Conservation (phyloP, 495 filamentous ascomycete species). For the Staphylotrichum longicolle region DNA sequence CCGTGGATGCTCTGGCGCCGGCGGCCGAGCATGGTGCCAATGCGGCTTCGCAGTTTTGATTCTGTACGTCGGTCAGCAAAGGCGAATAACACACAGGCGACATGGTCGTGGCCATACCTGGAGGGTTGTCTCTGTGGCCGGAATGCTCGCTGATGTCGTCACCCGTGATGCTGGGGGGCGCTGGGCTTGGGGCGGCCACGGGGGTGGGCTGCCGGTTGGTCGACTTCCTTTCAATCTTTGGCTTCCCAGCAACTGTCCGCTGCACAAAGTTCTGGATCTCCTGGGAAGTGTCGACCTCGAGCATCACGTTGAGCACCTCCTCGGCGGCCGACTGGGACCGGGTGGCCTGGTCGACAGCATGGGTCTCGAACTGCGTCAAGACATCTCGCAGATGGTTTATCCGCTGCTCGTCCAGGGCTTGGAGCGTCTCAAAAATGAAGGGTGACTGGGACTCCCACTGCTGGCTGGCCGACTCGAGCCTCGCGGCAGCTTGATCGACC, state of each 20-base stretch:
- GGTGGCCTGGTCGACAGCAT: slow-evolving; percentile 87
- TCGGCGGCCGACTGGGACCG: slow-evolving; percentile 72
- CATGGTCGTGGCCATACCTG: slow-evolving; percentile 36
- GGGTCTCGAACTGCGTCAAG: slow-evolving; percentile 88
- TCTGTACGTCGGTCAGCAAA: slow-evolving; percentile 31
- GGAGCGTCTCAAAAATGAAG: slow-evolving; percentile 91
- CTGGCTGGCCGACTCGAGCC: slow-evolving; percentile 70
- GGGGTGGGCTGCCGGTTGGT: slow-evolving; percentile 42
- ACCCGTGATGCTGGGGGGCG: slow-evolving; percentile 30
- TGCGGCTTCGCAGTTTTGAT: slow-evolving; percentile 58
- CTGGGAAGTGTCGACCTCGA: slow-evolving; percentile 82
- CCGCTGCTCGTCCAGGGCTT: slow-evolving; percentile 84
- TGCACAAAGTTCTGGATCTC: slow-evolving; percentile 85
- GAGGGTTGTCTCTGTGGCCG: slow-evolving; percentile 46
- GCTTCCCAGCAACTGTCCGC: slow-evolving; percentile 49
- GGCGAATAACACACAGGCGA: neutral
- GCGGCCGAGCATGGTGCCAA: slow-evolving; percentile 77
- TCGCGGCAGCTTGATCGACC: slow-evolving; percentile 69
- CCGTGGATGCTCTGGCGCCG: slow-evolving; percentile 59
- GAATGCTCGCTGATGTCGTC: slow-evolving; percentile 65
- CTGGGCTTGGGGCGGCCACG: slow-evolving; percentile 33
- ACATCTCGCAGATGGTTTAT: slow-evolving; percentile 90
- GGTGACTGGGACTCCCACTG: slow-evolving; percentile 97
- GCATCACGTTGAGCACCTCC: slow-evolving; percentile 74
- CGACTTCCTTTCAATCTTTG: slow-evolving; percentile 46